Evolutionary conservation across 148 eudicot genomes (phyloP).

Genomic region (Limonium bicolor): DNA sequence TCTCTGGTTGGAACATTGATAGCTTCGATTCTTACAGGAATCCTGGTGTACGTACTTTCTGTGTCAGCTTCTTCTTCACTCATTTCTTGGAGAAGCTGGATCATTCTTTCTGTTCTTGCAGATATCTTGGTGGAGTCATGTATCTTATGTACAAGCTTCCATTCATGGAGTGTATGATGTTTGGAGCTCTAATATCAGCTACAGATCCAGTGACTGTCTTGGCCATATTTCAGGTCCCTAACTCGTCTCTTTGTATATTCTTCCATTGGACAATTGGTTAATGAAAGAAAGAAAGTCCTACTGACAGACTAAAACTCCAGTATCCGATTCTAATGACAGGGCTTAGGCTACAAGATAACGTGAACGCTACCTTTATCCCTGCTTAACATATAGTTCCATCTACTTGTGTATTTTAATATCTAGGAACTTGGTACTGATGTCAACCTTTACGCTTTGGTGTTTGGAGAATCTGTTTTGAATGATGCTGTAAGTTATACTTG

Average conservation of each 20-base stretch:
- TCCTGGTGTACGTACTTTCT: conserved; percentile 66
- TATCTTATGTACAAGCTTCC: conserved; percentile 82
- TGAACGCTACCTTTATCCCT: too few species aligned
- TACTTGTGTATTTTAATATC: conserved; percentile 10
- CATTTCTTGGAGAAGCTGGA: too few species aligned
- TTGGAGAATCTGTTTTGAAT: conserved; percentile 97
- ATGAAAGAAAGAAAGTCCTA: too few species aligned
- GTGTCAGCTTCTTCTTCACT: too few species aligned
- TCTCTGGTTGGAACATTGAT: conserved; percentile 84
- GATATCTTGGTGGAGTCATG: conserved; percentile 82
- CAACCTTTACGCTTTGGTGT: conserved; percentile 95
- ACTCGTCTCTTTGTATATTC: not conserved
- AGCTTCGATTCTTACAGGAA: conserved; percentile 77
- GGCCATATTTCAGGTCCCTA: conserved; percentile 79
- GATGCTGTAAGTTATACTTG: conserved; percentile 68
- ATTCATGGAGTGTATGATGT: conserved; percentile 90
- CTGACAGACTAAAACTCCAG: too few species aligned
- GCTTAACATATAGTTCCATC: too few species aligned
- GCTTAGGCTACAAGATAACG: too few species aligned
- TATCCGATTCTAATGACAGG: too few species aligned
- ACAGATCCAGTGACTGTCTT: conserved; percentile 96
- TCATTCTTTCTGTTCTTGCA: too few species aligned
- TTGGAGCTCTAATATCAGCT: conserved; percentile 96
- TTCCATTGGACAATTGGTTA: too few species aligned
- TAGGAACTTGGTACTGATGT: conserved; percentile 96